Evolutionary conservation across 805 yeast species (phyloP).

Genomic region (Diddensiella caesifluorescens): DNA sequence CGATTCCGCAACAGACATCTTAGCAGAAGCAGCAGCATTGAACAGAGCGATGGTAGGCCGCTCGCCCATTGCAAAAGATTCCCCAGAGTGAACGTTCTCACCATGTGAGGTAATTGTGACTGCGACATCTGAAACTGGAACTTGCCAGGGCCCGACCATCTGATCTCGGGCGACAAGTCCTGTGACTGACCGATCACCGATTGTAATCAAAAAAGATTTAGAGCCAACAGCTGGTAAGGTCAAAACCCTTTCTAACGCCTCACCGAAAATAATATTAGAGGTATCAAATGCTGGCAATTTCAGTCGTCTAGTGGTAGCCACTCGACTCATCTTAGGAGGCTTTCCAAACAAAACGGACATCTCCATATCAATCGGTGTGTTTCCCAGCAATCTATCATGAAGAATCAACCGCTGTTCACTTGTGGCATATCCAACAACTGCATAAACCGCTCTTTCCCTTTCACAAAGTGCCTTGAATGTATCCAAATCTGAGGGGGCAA

Average conservation of each 20-base stretch:
- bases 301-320: conserved; percentile 58
- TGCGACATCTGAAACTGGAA: conserved; percentile 97
- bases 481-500: conserved; percentile 69
- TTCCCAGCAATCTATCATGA: conserved; percentile 68
- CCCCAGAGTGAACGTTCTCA: conserved; percentile 78
- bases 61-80: conserved; percentile 97
- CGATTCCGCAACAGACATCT: conserved; percentile 94
- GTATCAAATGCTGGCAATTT: conserved; percentile 33
- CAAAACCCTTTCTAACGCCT: conserved; percentile 76
- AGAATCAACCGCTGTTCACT: conserved; percentile 76
- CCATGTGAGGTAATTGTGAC: conserved; percentile 91
- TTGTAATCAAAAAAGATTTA: conserved; percentile 90
- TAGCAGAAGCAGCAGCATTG: conserved; percentile 85
- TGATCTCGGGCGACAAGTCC: conserved; percentile 97
- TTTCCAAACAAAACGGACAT: conserved; percentile 95
- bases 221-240: conserved; percentile 93
- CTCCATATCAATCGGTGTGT: conserved; percentile 90
- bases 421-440: conserved; percentile 93
- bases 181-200: conserved; percentile 96
- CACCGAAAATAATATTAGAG: conserved; percentile 40
- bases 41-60: conserved; percentile 86
- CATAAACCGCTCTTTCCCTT: conserved; percentile 94
- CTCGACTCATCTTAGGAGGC: conserved; percentile 90
- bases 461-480: conserved; percentile 73
- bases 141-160: conserved; percentile 99